Conservation (phyloP, 2,329 filamentous ascomycete genomes). For the Colletotrichum plurivorum region DNA sequence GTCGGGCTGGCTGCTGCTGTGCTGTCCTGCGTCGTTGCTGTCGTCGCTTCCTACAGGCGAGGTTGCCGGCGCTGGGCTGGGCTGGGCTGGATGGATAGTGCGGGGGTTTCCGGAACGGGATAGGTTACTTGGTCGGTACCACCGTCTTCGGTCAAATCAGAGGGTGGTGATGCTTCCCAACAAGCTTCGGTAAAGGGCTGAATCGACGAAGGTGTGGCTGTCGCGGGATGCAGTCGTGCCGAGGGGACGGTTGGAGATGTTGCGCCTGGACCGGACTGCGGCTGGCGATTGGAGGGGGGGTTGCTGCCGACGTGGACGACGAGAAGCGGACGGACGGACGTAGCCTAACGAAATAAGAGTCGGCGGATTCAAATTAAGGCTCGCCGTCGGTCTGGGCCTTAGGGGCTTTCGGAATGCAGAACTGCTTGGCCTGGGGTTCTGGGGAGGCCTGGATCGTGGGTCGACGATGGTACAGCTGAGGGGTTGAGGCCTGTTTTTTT, state of each 20-base stretch:
- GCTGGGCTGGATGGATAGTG: not conserved
- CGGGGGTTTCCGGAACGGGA: conserved; percentile 39
- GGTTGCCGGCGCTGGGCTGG: conserved; percentile 1
- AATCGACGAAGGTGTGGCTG: conserved; percentile 12
- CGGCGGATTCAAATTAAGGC: conserved; percentile 5
- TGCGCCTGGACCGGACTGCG: not conserved
- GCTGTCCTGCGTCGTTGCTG: no score
- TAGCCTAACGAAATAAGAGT: conserved; percentile 6
- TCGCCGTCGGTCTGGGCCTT: conserved; percentile 25
- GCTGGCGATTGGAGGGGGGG: no score
- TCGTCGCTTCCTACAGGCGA: no score
- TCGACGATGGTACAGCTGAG: conserved; percentile 8
- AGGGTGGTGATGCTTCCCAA: conserved; percentile 3
- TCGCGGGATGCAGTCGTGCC: not conserved
- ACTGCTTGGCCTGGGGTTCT: conserved; percentile 9
- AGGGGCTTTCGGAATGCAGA: conserved; percentile 2
- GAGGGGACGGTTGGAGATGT: not conserved
- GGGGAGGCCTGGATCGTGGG: conserved; percentile 13
- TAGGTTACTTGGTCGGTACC: conserved; percentile 20
- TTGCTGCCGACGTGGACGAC: conserved; percentile 12
- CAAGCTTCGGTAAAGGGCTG: conserved; percentile 18
- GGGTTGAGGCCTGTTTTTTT: not conserved
- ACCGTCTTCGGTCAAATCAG: conserved; percentile 27
- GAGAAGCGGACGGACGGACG: not conserved
- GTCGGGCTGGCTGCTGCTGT: no score